Base-by-base conservation (phyloP, 2,329 filamentous ascomycete species). In the Myriosclerotinia duriaeana region DNA sequence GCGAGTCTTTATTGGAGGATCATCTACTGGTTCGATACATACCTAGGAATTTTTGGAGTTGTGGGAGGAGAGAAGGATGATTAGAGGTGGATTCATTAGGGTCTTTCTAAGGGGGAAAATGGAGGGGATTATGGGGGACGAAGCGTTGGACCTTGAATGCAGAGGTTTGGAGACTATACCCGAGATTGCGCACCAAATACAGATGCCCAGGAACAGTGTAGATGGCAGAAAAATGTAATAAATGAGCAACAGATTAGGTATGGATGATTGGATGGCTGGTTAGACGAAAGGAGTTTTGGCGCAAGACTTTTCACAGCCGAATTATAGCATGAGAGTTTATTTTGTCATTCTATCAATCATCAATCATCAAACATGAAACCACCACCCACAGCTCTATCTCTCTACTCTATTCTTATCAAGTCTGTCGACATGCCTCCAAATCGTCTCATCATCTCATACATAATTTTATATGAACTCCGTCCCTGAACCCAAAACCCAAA, bases 1-100 rank as follows among this genome's bases (percentile, higher is more conserved):
- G 87, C 87, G 14, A 89, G 86, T 68, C 77, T 89, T 68, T 89
- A 89, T 78, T 89, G 87, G 87, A 86, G 85, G 76, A 73, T 89
- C 53, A 85, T 89, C 71, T 89, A 84, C 79, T 87, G 82, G 79
- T 78, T 89, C 34, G 87, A 89, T 73, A 78, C 80, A 22, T 82
- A 81, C 64, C 86, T 88, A 73, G 79, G 81, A 5, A 78, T 88
- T 50, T 88, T 88, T 74, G 81, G 82, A 53, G 82, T 85, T 30
- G 85, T 87, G 71, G 79, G 80, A 12, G 68, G 65, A 2, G 70
- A 74, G 14, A 73, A 76, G 48, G 70, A 74, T 42, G 72, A 74
- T 38, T 74, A 72, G 22, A 44, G 22, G 8, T 1, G 6, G 6
- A 5, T 22, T 22, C 7, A 26, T 26, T 20, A 44, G n/a, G 22